Base-by-base conservation (phyloP, 139 green algal species). In the Picochlorum sp. region DNA sequence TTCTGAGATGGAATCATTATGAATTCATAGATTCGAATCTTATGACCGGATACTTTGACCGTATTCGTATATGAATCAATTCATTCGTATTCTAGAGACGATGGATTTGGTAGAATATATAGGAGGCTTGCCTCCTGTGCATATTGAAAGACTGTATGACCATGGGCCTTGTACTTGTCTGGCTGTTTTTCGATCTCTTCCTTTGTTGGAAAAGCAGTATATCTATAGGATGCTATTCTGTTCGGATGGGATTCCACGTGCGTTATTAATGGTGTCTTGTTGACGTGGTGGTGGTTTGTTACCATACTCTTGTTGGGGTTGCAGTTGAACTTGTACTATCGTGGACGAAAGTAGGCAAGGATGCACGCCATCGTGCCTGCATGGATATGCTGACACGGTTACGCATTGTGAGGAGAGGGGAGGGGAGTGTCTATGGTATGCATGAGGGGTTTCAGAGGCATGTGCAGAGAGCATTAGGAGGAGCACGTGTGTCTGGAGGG, bases 171-270 rank as follows among this genome's bases (percentile, higher is more conserved):
- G 78, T 75, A 87, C 79, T 1, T 84, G 71, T 56, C 78, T 86
- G 57, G 87, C 85, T 7, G 66, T 95, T n/a, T 75, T 95, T 38
- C 77, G 85, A 9, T 81, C 77, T 14, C 65, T 95, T 63, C 73
- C 78, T 23, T 67, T 76, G 1, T 60, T 92, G 9, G 81, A 79
- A 4, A 81, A 86, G 68, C 77, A 84, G 37, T 87, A 90, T 52
- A 74, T 89, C 5, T 41, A 88, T 30, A 69, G 84, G 8, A 60
- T 92, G 47, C 63, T 93, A 45, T 80, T 85, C 54, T 41, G 34
- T 41, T 41, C 34, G 7, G 34, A 41, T 41, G 34, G 34, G 1
- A 14, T 41, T 41, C 34, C 34, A 41, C 34, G 34, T 41, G 34
- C 34, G 34, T 41, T 14, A 11, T 41, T 41, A 2, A 13, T 41